Evolutionary conservation across 306 rosid genomes (phyloP), one percentile per base, ranked within the genome.

Genomic region (Cicer judaicum): DNA sequence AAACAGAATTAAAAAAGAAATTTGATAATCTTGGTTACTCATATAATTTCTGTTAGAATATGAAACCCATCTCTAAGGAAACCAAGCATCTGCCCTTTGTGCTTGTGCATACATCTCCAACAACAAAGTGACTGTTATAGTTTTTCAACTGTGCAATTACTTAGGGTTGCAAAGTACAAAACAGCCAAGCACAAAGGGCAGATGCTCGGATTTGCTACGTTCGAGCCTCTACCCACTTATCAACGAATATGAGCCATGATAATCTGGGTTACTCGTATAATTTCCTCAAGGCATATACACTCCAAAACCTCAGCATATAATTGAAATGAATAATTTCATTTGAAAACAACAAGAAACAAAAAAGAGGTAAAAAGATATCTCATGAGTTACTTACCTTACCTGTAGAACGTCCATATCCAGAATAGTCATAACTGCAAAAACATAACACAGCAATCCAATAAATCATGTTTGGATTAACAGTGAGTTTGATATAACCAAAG

Each of bases 351-450:
- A 39, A 10, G 21, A 56, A 5, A 57, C 38, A 13, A 8, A 8
- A 54, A 16, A 16, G 70, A 4, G 7, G 34, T 47, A 52, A 59
- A 34, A 19, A 8, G 7, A 47, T 70, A 73, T 38, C 36, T 8
- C 46, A 46, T 5, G 14, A 50, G 54, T 67, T 44, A 73, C 97
- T 81, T 84, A 95, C 99, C 96, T 95, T 95, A 73, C 99, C 99
- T 18, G 92, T 76, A 36, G 98, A 95, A 64, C 90, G 93, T 78
- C 99, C 99, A 64, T 95, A 95, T 46, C 99, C 99, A 55, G 99
- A 95, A 81, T 92, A 95, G 84, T 95, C 99, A 65, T 95, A 95
- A 84, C 99, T 95, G 92, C 85, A 83, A 61, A 81, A 18, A 75
- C 6, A 70, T 6, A 67, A 67, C 83, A 83, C 24, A 77, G 57